A percentile compares a stretch with the other conserved stretches of the same genome.
Evolutionary conservation across 768 basidiomycete genomes (phyloP).

Genomic region (Omphalotus guepiniiformis): DNA sequence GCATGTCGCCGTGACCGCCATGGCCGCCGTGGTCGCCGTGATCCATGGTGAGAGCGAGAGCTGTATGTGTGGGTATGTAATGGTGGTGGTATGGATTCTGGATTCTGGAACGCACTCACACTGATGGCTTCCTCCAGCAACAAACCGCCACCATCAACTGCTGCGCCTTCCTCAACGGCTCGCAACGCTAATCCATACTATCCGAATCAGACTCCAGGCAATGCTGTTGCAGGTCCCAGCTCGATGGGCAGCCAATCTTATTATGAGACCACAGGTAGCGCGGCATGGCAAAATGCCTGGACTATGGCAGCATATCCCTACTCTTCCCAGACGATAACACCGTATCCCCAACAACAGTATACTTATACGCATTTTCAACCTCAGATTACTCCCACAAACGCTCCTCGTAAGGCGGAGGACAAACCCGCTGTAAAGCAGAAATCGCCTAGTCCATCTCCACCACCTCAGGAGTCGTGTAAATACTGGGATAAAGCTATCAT

Average conservation of each 20-base stretch:
- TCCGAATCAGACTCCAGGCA: neutral
- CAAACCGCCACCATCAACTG: slow-evolving; percentile 1
- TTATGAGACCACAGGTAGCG: neutral
- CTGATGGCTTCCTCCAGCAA: slow-evolving; percentile 3
- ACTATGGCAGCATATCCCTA: slow-evolving; percentile 8
- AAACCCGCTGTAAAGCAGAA: neutral
- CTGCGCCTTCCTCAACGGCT: neutral
- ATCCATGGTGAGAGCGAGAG: slow-evolving; percentile 28
- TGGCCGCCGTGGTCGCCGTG: slow-evolving; percentile 44
- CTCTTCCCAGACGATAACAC: slow-evolving; percentile 4
- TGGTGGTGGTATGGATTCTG: slow-evolving; percentile 5
- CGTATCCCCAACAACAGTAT: slow-evolving; percentile 10
- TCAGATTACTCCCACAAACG: neutral
- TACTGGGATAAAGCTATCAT: slow-evolving; percentile 61
- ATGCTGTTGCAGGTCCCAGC: slow-evolving; percentile 1
- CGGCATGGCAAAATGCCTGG: slow-evolving; percentile 5
- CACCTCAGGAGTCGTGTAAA: slow-evolving; percentile 34
- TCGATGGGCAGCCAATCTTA: neutral
- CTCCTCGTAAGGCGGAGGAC: neutral
- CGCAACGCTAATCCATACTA: slow-evolving; percentile 1
- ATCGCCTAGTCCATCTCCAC: slow-evolving; percentile 36
- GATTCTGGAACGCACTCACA: too few relatives aligned
- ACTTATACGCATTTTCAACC: slow-evolving; percentile 2
- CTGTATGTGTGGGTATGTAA: neutral
- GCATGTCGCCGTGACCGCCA: slow-evolving; percentile 47